A percentile compares a stretch with the other conserved stretches of the same genome.
phyloP scores from a whole-genome alignment of 108 stramenopile genomes.

The Fistulifera pelliculosa region DNA sequence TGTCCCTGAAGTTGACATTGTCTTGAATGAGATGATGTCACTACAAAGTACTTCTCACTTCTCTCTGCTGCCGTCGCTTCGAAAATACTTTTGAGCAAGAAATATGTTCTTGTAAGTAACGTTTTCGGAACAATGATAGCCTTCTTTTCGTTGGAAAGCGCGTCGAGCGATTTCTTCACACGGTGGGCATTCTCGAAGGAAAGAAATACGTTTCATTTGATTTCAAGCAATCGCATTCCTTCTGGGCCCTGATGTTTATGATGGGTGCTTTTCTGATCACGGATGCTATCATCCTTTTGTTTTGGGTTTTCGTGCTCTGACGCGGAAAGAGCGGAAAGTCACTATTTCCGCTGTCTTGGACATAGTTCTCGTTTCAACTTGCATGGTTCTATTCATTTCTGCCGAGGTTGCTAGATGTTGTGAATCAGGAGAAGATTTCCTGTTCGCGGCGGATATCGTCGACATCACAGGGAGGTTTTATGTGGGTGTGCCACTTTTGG shows the following conservation, averaged over 20 bases:
- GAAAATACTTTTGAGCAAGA: slow-evolving; percentile 23
- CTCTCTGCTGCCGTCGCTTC: slow-evolving; percentile 2
- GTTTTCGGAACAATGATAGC: slow-evolving; percentile 47
- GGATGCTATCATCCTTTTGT: background rate
- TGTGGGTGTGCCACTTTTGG: slow-evolving; percentile 53
- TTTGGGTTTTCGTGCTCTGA: background rate
- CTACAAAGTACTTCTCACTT: no score
- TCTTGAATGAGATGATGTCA: background rate
- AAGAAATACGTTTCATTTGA: slow-evolving; percentile 5
- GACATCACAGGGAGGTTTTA: background rate
- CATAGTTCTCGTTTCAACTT: slow-evolving; percentile 32
- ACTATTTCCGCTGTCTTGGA: slow-evolving; percentile 35
- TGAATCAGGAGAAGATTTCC: background rate
- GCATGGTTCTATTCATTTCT: slow-evolving; percentile 43
- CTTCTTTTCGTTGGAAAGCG: slow-evolving; percentile 46
- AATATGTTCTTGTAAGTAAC: slow-evolving; percentile 23
- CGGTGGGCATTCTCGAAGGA: slow-evolving; percentile 7
- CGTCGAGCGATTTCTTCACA: slow-evolving; percentile 30
- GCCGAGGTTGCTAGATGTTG: slow-evolving; percentile 67
- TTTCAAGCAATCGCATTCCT: slow-evolving; percentile 14
- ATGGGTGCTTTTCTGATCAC: slow-evolving; percentile 13
- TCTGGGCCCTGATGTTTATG: slow-evolving; percentile 45
- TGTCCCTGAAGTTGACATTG: slow-evolving; percentile 9
- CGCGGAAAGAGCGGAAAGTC: slow-evolving; percentile 4
- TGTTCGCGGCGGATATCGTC: no score